phyloP scores from a whole-genome alignment of 805 yeast genomes.

The Pichia membranifaciens region DNA sequence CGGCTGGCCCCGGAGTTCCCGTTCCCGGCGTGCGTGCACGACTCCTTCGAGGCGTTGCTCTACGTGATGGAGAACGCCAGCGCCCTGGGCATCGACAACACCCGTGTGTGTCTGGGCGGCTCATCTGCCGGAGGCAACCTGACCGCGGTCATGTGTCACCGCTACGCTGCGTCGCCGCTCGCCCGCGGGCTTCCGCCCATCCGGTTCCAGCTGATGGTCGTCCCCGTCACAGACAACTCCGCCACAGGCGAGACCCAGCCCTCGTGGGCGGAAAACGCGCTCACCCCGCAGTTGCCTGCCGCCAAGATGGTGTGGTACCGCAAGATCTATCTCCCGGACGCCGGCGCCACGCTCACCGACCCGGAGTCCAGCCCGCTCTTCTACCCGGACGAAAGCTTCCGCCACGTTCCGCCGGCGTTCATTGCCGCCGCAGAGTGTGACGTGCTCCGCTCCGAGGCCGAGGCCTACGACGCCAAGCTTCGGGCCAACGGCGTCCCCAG shows the following conservation, averaged over 20 bases:
- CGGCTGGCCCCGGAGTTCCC: conserved; percentile 45
- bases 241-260: conserved; percentile 31
- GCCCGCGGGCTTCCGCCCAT: conserved; percentile 29
- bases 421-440: conserved; percentile 41
- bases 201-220: conserved; percentile 36
- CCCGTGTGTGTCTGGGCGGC: conserved; percentile 38
- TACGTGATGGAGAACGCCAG: conserved; percentile 27
- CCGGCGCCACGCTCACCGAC: conserved; percentile 30
- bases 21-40: conserved; percentile 44
- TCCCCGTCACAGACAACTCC: conserved; percentile 40
- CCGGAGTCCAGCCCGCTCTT: conserved; percentile 37
- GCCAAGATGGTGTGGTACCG: conserved; percentile 43
- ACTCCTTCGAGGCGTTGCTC: conserved; percentile 34
- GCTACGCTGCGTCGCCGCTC: conserved; percentile 27
- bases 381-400: conserved; percentile 35
- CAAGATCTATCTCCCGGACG: conserved; percentile 36
- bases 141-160: conserved; percentile 32
- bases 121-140: conserved; percentile 43
- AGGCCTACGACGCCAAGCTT: conserved; percentile 37
- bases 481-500: conserved; percentile 32
- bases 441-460: conserved; percentile 40
- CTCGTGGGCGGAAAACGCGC: conserved; percentile 36
- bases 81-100: conserved; percentile 26
- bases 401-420: conserved; percentile 35
- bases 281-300: conserved; percentile 40